These are phyloP conservation scores for Chlorophyllum brunneum DNA, from an alignment of 768 basidiomycete species.

Conservation along the genomic window DNA sequence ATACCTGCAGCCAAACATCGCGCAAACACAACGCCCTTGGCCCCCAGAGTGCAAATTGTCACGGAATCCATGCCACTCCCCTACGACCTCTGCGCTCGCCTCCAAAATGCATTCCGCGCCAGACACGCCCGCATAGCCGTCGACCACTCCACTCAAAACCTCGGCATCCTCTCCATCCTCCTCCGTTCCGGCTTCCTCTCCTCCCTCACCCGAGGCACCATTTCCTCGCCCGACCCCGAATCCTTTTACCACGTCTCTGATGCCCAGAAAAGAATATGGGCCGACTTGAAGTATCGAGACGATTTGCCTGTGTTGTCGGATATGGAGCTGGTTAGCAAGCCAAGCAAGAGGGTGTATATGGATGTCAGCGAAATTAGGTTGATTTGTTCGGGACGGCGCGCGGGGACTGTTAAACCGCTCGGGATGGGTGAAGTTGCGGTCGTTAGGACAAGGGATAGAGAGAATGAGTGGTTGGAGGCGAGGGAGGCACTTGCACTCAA, in stretches of 20 bases:
- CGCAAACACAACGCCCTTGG: no score
- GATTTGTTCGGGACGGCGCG: constrained; percentile 79
- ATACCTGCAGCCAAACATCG: no score
- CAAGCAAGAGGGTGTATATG: constrained; percentile 80
- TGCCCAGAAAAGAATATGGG: constrained; percentile 83
- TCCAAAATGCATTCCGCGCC: constrained; percentile 90
- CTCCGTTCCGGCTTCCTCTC: constrained; percentile 88
- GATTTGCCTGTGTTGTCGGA: constrained; percentile 77
- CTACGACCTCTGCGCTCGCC: constrained; percentile 82
- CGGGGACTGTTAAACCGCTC: constrained; percentile 76
- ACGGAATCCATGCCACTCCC: constrained; percentile 71
- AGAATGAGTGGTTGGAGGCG: constrained; percentile 87
- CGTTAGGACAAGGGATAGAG: constrained; percentile 65
- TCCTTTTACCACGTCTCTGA: constrained; percentile 58
- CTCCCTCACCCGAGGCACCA: constrained; percentile 76
- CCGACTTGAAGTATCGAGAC: constrained; percentile 89
- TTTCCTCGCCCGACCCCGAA: constrained; percentile 56
- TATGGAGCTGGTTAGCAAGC: constrained; percentile 83
- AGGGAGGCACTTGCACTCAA: constrained; percentile 83
- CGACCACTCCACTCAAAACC: constrained; percentile 82
- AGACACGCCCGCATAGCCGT: constrained; percentile 76
- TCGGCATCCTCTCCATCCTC: constrained; percentile 89
- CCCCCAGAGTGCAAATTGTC: no score
- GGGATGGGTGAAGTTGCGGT: constrained; percentile 93
- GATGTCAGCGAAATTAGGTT: constrained; percentile 65